Evolutionary conservation across 164 flowering plant genomes (phyloP).

Genomic region (Pachysandra terminalis): DNA sequence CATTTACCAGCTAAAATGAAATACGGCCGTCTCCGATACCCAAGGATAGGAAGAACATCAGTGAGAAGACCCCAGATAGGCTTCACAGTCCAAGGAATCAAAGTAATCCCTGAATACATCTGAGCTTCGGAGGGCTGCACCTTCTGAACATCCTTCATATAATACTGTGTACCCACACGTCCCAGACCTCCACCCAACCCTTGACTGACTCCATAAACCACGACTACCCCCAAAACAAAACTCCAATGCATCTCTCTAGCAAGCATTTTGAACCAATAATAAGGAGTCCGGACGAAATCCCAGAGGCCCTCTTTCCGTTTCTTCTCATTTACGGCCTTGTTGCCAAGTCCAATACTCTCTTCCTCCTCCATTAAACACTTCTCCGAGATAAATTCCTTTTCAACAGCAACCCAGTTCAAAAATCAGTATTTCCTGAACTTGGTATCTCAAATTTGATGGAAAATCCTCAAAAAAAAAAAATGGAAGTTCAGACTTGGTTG

Average conservation of each 20-base stretch:
- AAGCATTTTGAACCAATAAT: slow-evolving; percentile 71
- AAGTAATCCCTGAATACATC: slow-evolving; percentile 60
- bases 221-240: slow-evolving; percentile 63
- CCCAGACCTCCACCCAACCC: slow-evolving; percentile 74
- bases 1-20: slow-evolving; percentile 29
- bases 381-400: neutral
- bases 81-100: slow-evolving; percentile 87
- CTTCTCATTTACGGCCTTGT: slow-evolving; percentile 21
- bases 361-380: slow-evolving; percentile 40
- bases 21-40: slow-evolving; percentile 30
- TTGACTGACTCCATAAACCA: slow-evolving; percentile 79
- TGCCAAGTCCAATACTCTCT: slow-evolving; percentile 25
- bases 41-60: slow-evolving; percentile 68
- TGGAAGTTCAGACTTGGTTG: no score
- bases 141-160: slow-evolving; percentile 90
- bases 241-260: slow-evolving; percentile 79
- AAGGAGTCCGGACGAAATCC: slow-evolving; percentile 27
- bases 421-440: slow-evolving; percentile 19
- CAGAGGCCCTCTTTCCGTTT: slow-evolving; percentile 20
- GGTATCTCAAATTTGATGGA: slow-evolving; percentile 6
- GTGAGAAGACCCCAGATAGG: slow-evolving; percentile 97
- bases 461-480: slow-evolving; percentile 2
- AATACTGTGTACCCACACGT: slow-evolving; percentile 66
- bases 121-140: slow-evolving; percentile 93
- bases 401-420: slow-evolving; percentile 15